Base-by-base conservation (phyloP, 1,284 basidiomycete species). In the Trichosporon asahii region DNA sequence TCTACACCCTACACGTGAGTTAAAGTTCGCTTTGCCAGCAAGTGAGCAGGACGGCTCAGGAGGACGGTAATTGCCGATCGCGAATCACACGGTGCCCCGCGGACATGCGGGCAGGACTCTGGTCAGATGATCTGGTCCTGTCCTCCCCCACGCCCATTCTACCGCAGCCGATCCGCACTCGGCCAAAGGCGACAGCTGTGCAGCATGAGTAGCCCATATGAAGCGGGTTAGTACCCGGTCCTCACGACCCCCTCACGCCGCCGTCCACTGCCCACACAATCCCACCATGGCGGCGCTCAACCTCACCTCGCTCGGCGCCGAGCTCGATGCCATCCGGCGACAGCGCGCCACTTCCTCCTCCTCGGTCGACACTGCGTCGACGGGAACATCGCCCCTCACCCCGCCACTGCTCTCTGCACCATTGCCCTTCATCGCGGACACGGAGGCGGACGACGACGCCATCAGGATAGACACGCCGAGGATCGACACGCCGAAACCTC, bases 251-350 rank as follows among this genome's bases (percentile, higher is more conserved):
- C 44, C 40, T 2, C 40, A 12, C 15, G n/a, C 31, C 31, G 31
- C 4, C 18, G 11, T 12, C 44, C n/a, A n/a, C 35, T 7, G 44
- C 44, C n/a, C 7, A 11, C 46, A 4, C 1, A n/a, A 23, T 53
- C 46, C 14, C 60, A 35, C 65, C 40, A 72, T 72, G 70, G 44
- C 65, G 53, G 29, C 65, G 53, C 69, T 75, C 49, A 70, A 70
- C 67, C 72, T 75, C 53, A 33, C 67, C 23, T 55, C 49, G 21
- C 69, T 74, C 6, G 74, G 74, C 9, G 64, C 67, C 21, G 72
- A 73, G 64, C 68, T 71, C 53, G 71, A 74, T 55, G 21, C 53
- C 9, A 65, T 72, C 21, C 70, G 72, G 18, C 70, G 57, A 2
- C 57, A 61, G 69, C 57, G 44, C 69, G 33, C 72, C 72, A 11